These are phyloP conservation scores for Phaffia rhodozyma DNA, from an alignment of 1,284 basidiomycete genomes.

Conservation along the genomic window DNA sequence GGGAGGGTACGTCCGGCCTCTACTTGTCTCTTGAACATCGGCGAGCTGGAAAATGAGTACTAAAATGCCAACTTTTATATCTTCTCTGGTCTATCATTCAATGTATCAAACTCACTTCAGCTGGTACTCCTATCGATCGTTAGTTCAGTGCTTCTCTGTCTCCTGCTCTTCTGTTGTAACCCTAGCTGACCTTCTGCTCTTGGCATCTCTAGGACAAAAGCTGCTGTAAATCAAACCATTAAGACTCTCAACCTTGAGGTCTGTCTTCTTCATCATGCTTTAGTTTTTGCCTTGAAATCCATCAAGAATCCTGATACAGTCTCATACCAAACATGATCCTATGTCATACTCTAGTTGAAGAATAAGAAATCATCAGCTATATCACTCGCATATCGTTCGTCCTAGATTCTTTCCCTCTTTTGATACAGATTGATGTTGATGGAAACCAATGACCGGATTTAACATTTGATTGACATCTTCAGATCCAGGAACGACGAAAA, in stretches of 20 bases:
- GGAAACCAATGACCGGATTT: neutral
- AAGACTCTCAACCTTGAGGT: conserved; percentile 57
- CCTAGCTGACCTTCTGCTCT: neutral
- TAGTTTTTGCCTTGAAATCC: neutral
- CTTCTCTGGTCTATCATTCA: too few species aligned
- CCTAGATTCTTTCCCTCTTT: neutral
- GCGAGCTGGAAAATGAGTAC: too few species aligned
- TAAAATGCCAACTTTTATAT: too few species aligned
- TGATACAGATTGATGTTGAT: neutral
- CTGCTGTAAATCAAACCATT: conserved; percentile 60
- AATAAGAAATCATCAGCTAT: conserved; percentile 44
- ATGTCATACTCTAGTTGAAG: conserved; percentile 28
- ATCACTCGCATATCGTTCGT: conserved; percentile 33
- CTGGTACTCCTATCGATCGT: too few species aligned
- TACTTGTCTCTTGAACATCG: too few species aligned
- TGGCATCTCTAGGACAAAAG: conserved; percentile 43
- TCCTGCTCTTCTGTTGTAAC: too few species aligned
- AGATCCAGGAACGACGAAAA: conserved; percentile 33
- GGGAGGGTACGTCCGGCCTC: conserved; percentile 28
- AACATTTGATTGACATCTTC: neutral
- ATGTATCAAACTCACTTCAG: too few species aligned
- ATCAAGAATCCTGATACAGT: neutral
- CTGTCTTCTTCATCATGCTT: conserved; percentile 16
- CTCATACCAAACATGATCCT: conserved; percentile 21
- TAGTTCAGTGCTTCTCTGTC: too few species aligned